These are phyloP conservation scores for Candida albicans DNA, from an alignment of 1,139 yeast species.

Conservation along the genomic window DNA sequence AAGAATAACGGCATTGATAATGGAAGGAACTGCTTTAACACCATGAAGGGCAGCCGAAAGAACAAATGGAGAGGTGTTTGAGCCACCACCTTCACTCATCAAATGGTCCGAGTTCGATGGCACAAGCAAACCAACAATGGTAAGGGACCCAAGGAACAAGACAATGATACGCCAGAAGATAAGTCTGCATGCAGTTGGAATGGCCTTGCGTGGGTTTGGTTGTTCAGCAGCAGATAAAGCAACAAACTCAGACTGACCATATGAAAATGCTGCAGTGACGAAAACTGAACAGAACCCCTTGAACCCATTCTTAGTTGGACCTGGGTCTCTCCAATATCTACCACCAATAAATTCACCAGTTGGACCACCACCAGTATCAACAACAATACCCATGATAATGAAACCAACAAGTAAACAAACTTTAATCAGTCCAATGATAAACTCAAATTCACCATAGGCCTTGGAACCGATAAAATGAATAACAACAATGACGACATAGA, in stretches of 20 bases:
- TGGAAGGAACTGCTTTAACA: slow-evolving; percentile 39
- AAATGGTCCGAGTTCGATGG: slow-evolving; percentile 39
- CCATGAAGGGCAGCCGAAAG: slow-evolving; percentile 44
- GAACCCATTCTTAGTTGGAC: slow-evolving; percentile 30
- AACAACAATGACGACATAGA: slow-evolving; percentile 32
- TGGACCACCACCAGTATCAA: slow-evolving; percentile 42
- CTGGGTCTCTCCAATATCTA: slow-evolving; percentile 46
- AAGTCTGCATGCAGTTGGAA: slow-evolving; percentile 44
- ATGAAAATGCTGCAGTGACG: slow-evolving; percentile 39
- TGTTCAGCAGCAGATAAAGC: slow-evolving; percentile 45
- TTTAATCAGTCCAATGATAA: slow-evolving; percentile 37
- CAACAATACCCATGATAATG: slow-evolving; percentile 40
- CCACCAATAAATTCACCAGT: slow-evolving; percentile 45
- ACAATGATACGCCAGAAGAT: slow-evolving; percentile 39
- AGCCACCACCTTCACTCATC: slow-evolving; percentile 39
- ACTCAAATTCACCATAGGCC: slow-evolving; percentile 49
- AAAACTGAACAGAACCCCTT: slow-evolving; percentile 43
- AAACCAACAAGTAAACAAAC: slow-evolving; percentile 40
- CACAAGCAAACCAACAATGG: slow-evolving; percentile 44
- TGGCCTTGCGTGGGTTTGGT: slow-evolving; percentile 39
- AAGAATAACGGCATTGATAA: slow-evolving; percentile 45
- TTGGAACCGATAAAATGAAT: slow-evolving; percentile 42
- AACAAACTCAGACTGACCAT: slow-evolving; percentile 44
- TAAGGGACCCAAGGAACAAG: slow-evolving; percentile 42
- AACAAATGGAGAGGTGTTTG: slow-evolving; percentile 47